These are phyloP conservation scores for Fusarium sp. DNA, from an alignment of 2,329 filamentous ascomycete species.

Conservation along the genomic window DNA sequence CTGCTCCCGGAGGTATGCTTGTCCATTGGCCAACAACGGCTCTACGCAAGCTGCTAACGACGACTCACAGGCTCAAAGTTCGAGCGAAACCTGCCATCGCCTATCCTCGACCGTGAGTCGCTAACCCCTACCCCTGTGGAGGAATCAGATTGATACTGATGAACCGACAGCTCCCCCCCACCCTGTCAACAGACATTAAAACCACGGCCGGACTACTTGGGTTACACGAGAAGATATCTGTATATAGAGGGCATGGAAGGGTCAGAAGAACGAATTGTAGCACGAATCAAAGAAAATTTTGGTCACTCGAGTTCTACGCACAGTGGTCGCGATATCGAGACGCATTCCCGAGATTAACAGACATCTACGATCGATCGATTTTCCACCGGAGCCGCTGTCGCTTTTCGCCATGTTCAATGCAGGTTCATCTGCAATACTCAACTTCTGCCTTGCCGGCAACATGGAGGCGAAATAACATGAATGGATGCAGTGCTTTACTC, in stretches of 20 bases:
- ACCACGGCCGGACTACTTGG: conserved; percentile 10
- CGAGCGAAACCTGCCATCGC: conserved; percentile 89
- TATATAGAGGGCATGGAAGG: conserved; percentile 35
- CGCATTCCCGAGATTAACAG: not conserved
- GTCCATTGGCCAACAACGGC: not conserved
- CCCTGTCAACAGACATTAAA: conserved; percentile 43
- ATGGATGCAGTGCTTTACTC: not conserved
- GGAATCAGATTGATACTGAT: conserved; percentile 18
- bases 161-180: conserved; percentile 44
- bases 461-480: not conserved
- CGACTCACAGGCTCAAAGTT: conserved; percentile 83
- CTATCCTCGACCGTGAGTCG: conserved; percentile 81
- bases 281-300: conserved; percentile 29
- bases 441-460: not conserved
- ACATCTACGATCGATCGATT: not conserved
- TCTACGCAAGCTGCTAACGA: conserved; percentile 17
- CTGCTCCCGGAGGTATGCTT: conserved; percentile 86
- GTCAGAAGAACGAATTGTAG: conserved; percentile 14
- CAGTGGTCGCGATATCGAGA: not conserved
- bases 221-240: conserved; percentile 23
- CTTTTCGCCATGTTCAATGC: not conserved
- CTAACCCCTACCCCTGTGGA: conserved; percentile 36
- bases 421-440: not conserved
- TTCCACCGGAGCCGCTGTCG: not conserved
- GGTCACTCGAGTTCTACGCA: conserved; percentile 1